Evolutionary conservation across 2,329 filamentous ascomycete species (phyloP).

Genomic region (Rosellinia necatrix): DNA sequence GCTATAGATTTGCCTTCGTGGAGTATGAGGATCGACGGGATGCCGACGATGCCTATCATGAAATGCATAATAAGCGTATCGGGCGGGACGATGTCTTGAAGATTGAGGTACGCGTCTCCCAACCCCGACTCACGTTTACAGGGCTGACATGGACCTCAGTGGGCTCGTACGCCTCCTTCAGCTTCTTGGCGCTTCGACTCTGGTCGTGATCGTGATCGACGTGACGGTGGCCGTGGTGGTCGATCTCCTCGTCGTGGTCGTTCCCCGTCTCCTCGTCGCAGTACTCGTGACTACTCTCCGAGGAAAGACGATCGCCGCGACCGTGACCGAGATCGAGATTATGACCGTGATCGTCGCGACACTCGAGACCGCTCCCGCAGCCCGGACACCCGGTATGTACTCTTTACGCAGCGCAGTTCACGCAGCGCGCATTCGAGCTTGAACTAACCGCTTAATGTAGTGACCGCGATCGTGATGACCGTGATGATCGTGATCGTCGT

Average conservation of each 20-base stretch:
- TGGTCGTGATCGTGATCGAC: conserved; percentile 74
- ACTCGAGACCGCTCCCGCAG: conserved; percentile 72
- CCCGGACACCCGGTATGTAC: conserved; percentile 55
- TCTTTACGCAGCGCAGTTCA: background rate
- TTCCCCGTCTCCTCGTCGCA: conserved; percentile 77
- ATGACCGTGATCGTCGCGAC: conserved; percentile 58
- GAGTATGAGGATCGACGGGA: conserved; percentile 98
- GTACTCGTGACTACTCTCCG: conserved; percentile 80
- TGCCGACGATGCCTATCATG: conserved; percentile 97
- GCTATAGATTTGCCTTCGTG: conserved; percentile 85
- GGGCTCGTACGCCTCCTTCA: conserved; percentile 96
- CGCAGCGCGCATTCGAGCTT: background rate
- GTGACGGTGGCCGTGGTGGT: conserved; percentile 55
- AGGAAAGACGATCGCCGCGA: conserved; percentile 86
- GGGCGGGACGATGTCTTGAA: conserved; percentile 94
- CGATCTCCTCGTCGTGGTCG: conserved; percentile 71
- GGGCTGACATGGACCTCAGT: conserved; percentile 59
- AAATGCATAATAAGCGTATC: conserved; percentile 99
- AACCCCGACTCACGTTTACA: background rate
- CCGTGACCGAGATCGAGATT: conserved; percentile 67
- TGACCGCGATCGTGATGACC: conserved; percentile 66
- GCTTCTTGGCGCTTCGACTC: conserved; percentile 98
- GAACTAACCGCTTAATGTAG: conserved; percentile 32
- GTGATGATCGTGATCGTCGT: conserved; percentile 73
- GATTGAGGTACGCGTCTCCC: conserved; percentile 76